Base-by-base conservation (phyloP, 1,284 basidiomycete species). In the Moniliophthora roreri region DNA sequence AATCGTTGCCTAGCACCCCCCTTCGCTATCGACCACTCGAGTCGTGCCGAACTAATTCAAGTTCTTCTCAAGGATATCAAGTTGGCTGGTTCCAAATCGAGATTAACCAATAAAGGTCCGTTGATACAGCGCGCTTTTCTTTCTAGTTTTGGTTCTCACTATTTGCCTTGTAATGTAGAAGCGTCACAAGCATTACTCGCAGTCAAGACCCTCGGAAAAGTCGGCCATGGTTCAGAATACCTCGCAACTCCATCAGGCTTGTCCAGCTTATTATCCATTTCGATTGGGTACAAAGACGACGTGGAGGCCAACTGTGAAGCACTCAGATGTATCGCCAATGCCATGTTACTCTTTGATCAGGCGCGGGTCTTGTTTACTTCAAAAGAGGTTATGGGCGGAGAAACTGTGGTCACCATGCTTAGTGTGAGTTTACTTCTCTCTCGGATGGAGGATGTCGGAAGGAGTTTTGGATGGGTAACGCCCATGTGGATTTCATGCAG, bases 161-260 rank as follows among this genome's bases (percentile, higher is more conserved):
- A 47, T 36, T 44, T 32, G 41, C 41, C 39, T 21, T n/a, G 28
- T 59, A 38, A 55, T 39, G 15, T 55, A 82, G 89, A 90, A 65
- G 77, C 80, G 34, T 71, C 79, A 1, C 76, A 72, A 24, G 90
- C 89, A 15, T 72, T 95, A 1, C 72, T 82, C 34, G 84, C 89
- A 0, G 66, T 94, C 57, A 94, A 95, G 69, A 82, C 79, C 2
- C 76, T 95, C 2, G 89, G 88, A 18, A 85, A 87, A 62, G 80
- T 85, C 53, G 83, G 82, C 0, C 72, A 81, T 4, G 89, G 87
- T 11, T 91, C 92, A 8, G 71, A 77, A 51, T 72, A 84, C 40
- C 76, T 95, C 21, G 78, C 83, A 9, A 74, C 71, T 2, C 60
- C 78, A 3, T 60, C 71, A 15, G 86, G 82, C 62, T 72, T 88